Base-by-base conservation (phyloP, 768 basidiomycete genomes). In the Trametes coccinea region DNA sequence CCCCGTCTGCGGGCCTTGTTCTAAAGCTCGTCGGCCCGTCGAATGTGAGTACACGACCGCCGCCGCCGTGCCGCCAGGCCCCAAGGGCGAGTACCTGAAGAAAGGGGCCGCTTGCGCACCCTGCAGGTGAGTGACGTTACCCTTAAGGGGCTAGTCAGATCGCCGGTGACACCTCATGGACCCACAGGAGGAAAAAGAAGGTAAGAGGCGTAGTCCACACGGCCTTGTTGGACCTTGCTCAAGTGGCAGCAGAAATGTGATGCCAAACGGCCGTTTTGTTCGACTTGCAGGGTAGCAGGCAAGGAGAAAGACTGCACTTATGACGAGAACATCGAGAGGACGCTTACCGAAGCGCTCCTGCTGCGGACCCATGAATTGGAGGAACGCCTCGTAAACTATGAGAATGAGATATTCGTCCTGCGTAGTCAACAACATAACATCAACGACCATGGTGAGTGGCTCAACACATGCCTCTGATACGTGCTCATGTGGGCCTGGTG, bases 181-280 rank as follows among this genome's bases (percentile, higher is more conserved):
- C 30, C 16, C 6, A 41, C 52, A 71, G 70, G 59, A 63, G 62
- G 46, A 71, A 71, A 62, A 71, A 71, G 61, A 71, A 71, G 65
- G 70, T 66, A 39, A n/a, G 41, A 40, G 4, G n/a, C 3, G 4
- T n/a, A n/a, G 6, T 16, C n/a, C 11, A 14, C 7, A 13, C 6
- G 30, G n/a, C 5, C 14, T 46, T 31, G 10, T 5, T 34, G 17
- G 13, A 33, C 16, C 30, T 4, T 16, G 31, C 48, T 61, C 29
- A 59, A 4, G 13, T 6, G 7, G 8, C 8, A 9, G 8, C 45
- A 71, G 70, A 71, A 65, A 68, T 71, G 70, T 37, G 70, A 71
- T 27, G 70, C 70, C 10, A 62, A 60, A 7, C 61, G 70, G 14
- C 70, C 70, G 0, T 65, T 40, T 46, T 71, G 70, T 53, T 55